A percentile compares a stretch with the other conserved stretches of the same genome.
Conservation (phyloP, 306 rosid genomes). For the Lupinus albus region DNA sequence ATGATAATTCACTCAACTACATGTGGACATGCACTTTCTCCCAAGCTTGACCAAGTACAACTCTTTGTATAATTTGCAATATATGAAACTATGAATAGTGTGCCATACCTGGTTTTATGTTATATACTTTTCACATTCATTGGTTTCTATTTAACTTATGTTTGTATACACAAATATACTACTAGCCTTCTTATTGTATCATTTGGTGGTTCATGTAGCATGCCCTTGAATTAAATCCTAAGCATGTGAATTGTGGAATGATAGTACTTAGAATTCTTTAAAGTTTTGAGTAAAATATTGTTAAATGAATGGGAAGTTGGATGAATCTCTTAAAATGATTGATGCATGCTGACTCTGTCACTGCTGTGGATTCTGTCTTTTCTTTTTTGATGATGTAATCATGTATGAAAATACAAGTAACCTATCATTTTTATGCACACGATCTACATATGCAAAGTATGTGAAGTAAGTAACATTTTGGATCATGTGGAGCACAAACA, state of each 20-base stretch:
- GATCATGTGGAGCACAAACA: neutral
- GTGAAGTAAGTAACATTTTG: too few relatives aligned
- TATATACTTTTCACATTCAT: neutral
- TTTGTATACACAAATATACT: too few relatives aligned
- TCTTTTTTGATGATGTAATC: neutral
- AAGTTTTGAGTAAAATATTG: too few relatives aligned
- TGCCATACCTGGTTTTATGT: neutral
- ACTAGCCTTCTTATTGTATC: neutral
- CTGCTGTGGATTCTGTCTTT: neutral
- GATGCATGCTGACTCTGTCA: neutral
- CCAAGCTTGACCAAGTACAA: neutral
- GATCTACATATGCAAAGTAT: too few relatives aligned
- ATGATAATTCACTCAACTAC: too few relatives aligned
- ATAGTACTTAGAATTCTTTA: neutral
- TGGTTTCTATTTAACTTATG: too few relatives aligned
- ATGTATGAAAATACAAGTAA: too few relatives aligned
- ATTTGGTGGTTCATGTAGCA: neutral
- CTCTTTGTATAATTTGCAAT: neutral
- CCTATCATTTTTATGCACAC: too few relatives aligned
- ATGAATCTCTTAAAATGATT: neutral
- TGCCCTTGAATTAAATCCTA: neutral
- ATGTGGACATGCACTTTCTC: conserved; percentile 8
- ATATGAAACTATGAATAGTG: neutral
- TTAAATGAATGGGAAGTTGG: too few relatives aligned
- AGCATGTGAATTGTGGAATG: neutral